Evolutionary conservation across 805 yeast species (phyloP), one percentile per base, ranked within the genome.

Genomic region (Metschnikowia gelsemii): DNA sequence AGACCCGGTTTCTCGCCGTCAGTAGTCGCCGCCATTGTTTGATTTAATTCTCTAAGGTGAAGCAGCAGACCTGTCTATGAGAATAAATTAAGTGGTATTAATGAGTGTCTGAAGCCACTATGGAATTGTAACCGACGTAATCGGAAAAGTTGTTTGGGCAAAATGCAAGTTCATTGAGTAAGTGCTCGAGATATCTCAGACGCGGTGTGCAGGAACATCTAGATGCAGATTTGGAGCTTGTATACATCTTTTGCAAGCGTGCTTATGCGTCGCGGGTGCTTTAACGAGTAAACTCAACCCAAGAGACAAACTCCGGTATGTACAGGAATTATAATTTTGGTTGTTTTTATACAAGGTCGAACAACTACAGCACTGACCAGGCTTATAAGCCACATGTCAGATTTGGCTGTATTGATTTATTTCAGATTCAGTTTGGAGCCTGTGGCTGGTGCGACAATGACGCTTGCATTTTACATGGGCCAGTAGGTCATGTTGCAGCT

Each of bases 171-270:
- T 32, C 25, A 20, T 32, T 32, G 35, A 32, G 35, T 32, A 19
- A 32, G 21, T 20, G 35, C 35, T 36, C 40, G 43, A 35, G 43
- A 30, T 35, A 35, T 35, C 40, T 38, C 38, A 32, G 26, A 35
- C 33, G 18, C 27, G 20, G 14, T 7, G 27, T 36, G 40, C 41
- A 35, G 41, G 35, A 11, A 2, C 32, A 26, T n/a, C 21, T n/a
- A 20, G 21, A 23, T 33, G 27, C 37, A 33, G 27, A 21, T 14
- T 14, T 28, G n/a, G 7, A 20, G 19, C 31, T 22, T 16, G 31
- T 31, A 24, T 24, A 31, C 7, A 24, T 19, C 7, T 17, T 9
- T 16, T 27, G 16, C 31, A 28, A 16, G 20, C 16, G 13, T 9
- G 8, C 17, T 13, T 16, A 28, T 23, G 35, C 28, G 35, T 32